Percentiles rank a stretch among this genome's conserved stretches.
Conservation (phyloP, 352 stramenopile species). For the Phytopythium mirpurense region DNA sequence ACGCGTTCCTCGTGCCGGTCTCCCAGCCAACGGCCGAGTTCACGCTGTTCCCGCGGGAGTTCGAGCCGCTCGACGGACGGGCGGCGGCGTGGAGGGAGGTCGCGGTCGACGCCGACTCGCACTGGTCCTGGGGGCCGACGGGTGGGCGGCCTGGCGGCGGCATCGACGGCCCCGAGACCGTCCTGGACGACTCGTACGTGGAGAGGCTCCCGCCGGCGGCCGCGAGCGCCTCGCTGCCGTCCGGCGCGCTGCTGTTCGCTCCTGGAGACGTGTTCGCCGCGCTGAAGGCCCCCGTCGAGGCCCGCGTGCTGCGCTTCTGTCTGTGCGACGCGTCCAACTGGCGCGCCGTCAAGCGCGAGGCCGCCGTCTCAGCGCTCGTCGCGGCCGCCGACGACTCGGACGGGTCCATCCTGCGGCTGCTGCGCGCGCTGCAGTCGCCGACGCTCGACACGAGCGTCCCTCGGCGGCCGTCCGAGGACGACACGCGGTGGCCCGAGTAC, state of each 20-base stretch:
- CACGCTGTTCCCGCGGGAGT: slow-evolving; percentile 24
- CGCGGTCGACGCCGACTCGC: slow-evolving; percentile 15
- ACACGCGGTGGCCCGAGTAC: slow-evolving; percentile 46
- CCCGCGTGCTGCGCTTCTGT: slow-evolving; percentile 54
- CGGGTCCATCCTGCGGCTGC: slow-evolving; percentile 8
- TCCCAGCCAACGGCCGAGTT: slow-evolving; percentile 6
- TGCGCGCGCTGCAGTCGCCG: slow-evolving; percentile 40
- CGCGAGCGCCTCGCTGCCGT: slow-evolving; percentile 6
- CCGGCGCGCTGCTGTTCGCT: slow-evolving; percentile 39
- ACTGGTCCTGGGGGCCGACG: slow-evolving; percentile 7
- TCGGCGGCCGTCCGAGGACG: slow-evolving; percentile 24
- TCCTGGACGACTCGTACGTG: slow-evolving; percentile 20
- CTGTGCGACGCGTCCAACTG: slow-evolving; percentile 75
- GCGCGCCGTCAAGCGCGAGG: slow-evolving; percentile 52
- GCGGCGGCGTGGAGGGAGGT: slow-evolving; percentile 17
- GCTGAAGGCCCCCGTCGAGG: slow-evolving; percentile 9
- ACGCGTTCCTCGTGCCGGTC: slow-evolving; percentile 42
- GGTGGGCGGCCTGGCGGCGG: neutral
- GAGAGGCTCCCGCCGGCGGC: slow-evolving; percentile 14
- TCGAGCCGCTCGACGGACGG: slow-evolving; percentile 18
- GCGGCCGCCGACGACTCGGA: slow-evolving; percentile 12
- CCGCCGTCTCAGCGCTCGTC: slow-evolving; percentile 42
- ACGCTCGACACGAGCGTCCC: slow-evolving; percentile 57
- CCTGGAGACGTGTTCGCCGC: slow-evolving; percentile 33
- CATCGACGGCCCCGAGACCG: neutral